Base-by-base conservation (phyloP, 2,329 filamentous ascomycete genomes). In the Didymosphaeria variabile region DNA sequence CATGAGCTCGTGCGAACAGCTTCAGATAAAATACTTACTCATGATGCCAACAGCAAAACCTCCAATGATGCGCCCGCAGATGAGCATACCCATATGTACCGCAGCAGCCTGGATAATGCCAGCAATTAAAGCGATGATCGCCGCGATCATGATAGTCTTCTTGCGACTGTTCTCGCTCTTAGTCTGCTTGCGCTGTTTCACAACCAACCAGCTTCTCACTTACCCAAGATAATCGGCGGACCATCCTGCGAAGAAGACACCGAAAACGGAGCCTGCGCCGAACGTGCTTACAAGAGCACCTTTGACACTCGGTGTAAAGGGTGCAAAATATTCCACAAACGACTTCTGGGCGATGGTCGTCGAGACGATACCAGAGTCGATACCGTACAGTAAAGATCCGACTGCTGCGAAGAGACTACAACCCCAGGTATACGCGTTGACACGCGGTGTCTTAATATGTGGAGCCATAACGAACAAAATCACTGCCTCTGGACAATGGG, bases 11-110 rank as follows among this genome's bases (percentile, higher is more conserved):
- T 9, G 40, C 40, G 17, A 44, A 44, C 19, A 19, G 40, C n/a
- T 17, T 12, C 17, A 21, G 17, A 21, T 12, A 13, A n/a, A 9
- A 12, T 9, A 44, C 40, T 44, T 9, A 44, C 40, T 44, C 40
- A 44, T 44, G 19, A 44, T 44, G 40, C 40, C 40, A 19, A 44
- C 40, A 44, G 40, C 40, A 21, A 44, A 44, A 44, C 40, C 40
- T 17, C 81, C 82, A 63, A 84, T 78, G 60, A 82, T 79, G 58
- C 83, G 79, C 12, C 82, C 82, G n/a, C 77, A 70, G 49, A 84
- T 81, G 9, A 84, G 68, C 78, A 83, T 83, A 23, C 73, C 72
- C 53, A 79, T 66, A 40, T 66, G 70, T 12, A 72, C 62, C 0
- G 77, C 68, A 23, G 75, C 76, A 56, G 74, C 76, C 58, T 79